These are phyloP conservation scores for Spencermartinsiella ligniputridi DNA, from an alignment of 1,139 yeast species.

Conservation along the genomic window DNA sequence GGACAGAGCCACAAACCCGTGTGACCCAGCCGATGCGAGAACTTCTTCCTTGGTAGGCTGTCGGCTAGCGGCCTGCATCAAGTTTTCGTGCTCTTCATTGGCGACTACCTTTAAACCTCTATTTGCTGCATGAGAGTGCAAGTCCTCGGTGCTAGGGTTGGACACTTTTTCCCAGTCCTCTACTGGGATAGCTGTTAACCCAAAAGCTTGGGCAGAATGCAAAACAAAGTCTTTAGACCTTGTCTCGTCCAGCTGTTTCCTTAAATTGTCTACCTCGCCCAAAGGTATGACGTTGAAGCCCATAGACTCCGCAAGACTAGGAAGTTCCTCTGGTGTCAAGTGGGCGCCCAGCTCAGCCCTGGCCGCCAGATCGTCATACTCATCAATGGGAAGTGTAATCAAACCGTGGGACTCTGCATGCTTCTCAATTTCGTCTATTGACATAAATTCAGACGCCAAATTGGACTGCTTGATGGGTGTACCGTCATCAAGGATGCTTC, in stretches of 20 bases:
- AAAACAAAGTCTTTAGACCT: slow-evolving; percentile 28
- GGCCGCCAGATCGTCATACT: slow-evolving; percentile 35
- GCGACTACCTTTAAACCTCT: slow-evolving; percentile 36
- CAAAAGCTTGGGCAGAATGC: slow-evolving; percentile 33
- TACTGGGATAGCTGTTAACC: slow-evolving; percentile 34
- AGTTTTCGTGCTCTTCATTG: slow-evolving; percentile 24
- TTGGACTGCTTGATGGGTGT: slow-evolving; percentile 19
- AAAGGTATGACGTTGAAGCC: slow-evolving; percentile 27
- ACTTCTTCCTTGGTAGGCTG: slow-evolving; percentile 21
- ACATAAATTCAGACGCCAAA: slow-evolving; percentile 30
- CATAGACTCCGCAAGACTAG: slow-evolving; percentile 26
- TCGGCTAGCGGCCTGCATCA: slow-evolving; percentile 20
- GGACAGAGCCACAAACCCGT: slow-evolving; percentile 30
- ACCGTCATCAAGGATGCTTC: slow-evolving; percentile 12
- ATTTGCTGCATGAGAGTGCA: slow-evolving; percentile 22
- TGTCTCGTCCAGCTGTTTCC: slow-evolving; percentile 12
- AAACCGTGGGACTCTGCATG: slow-evolving; percentile 50
- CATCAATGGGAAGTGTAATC: slow-evolving; percentile 46
- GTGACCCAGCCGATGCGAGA: slow-evolving; percentile 15
- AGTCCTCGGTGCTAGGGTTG: slow-evolving; percentile 15
- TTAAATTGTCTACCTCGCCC: slow-evolving; percentile 23
- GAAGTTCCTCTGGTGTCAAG: not conserved
- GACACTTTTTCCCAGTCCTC: slow-evolving; percentile 29
- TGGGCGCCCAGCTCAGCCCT: slow-evolving; percentile 11
- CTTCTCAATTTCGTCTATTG: slow-evolving; percentile 40